Conservation (phyloP, 495 filamentous ascomycete species). For the Penicillium parvum region DNA sequence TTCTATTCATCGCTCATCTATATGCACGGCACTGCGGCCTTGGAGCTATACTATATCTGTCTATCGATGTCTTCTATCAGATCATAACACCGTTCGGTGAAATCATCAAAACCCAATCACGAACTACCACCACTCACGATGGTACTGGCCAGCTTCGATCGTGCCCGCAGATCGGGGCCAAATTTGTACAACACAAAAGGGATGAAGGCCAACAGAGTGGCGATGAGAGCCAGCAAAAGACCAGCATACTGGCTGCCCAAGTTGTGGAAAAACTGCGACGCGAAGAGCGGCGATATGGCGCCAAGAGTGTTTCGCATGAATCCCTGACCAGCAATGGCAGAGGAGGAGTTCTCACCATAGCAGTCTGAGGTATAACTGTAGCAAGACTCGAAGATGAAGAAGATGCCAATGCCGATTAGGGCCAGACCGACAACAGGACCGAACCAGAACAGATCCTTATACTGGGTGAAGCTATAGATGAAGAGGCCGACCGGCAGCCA, state of each 20-base stretch:
- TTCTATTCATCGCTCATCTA: neutral
- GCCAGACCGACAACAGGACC: slow-evolving; percentile 56
- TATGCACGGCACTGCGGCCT: neutral
- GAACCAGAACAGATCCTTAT: slow-evolving; percentile 56
- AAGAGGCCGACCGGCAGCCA: slow-evolving; percentile 71
- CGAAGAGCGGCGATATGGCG: slow-evolving; percentile 47
- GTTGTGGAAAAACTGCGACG: slow-evolving; percentile 45
- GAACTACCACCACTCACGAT: slow-evolving; percentile 6
- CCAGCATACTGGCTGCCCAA: slow-evolving; percentile 43
- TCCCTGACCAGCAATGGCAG: slow-evolving; percentile 47
- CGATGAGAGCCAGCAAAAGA: slow-evolving; percentile 37
- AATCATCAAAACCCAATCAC: neutral
- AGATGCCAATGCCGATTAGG: slow-evolving; percentile 42
- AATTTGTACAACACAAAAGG: slow-evolving; percentile 40
- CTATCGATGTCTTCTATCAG: neutral
- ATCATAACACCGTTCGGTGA: neutral
- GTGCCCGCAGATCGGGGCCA: slow-evolving; percentile 36
- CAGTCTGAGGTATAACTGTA: slow-evolving; percentile 44
- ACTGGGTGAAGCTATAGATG: slow-evolving; percentile 77
- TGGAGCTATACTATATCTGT: neutral
- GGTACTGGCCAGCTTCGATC: slow-evolving; percentile 29
- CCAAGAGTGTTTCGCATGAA: slow-evolving; percentile 47
- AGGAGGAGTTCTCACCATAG: slow-evolving; percentile 42
- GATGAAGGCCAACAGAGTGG: slow-evolving; percentile 37
- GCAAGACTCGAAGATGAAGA: slow-evolving; percentile 44